Evolutionary conservation across 108 stramenopile genomes (phyloP).

Genomic region (Skeletonema menzelii): DNA sequence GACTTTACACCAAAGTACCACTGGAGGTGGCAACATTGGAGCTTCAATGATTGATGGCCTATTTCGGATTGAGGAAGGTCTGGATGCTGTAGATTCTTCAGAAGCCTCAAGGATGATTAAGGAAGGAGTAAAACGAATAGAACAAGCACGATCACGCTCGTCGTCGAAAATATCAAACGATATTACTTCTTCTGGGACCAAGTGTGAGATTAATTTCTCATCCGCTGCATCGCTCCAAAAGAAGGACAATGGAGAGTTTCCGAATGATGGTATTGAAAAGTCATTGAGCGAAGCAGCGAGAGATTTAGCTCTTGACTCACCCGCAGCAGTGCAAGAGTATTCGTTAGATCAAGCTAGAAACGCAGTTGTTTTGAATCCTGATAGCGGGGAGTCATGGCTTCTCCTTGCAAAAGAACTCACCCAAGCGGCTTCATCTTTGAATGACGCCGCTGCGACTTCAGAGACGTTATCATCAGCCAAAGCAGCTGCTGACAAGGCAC

Average conservation of each 20-base stretch:
- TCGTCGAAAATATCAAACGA: not conserved
- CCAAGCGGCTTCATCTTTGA: slow-evolving; percentile 1
- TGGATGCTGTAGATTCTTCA: not conserved
- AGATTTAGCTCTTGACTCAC: not conserved
- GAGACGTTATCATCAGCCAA: slow-evolving; percentile 17
- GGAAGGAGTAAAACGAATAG: slow-evolving; percentile 1
- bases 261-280: slow-evolving; percentile 4
- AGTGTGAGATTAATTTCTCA: slow-evolving; percentile 22
- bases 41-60: slow-evolving; percentile 25
- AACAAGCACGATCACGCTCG: not conserved
- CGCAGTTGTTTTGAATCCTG: slow-evolving; percentile 31
- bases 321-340: not conserved
- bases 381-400: slow-evolving; percentile 44
- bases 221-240: not conserved
- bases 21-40: slow-evolving; percentile 28
- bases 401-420: slow-evolving; percentile 26
- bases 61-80: slow-evolving; percentile 21
- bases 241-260: slow-evolving; percentile 13
- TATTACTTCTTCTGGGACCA: not conserved
- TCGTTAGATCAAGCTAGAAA: slow-evolving; percentile 13
- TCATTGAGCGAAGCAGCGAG: not conserved
- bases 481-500: slow-evolving; percentile 22
- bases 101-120: not conserved
- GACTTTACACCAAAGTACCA: slow-evolving; percentile 24
- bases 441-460: not conserved